A percentile compares a stretch with the other conserved stretches of the same genome.
Conservation (phyloP, 768 basidiomycete species). For the Phaeotremella fagi region DNA sequence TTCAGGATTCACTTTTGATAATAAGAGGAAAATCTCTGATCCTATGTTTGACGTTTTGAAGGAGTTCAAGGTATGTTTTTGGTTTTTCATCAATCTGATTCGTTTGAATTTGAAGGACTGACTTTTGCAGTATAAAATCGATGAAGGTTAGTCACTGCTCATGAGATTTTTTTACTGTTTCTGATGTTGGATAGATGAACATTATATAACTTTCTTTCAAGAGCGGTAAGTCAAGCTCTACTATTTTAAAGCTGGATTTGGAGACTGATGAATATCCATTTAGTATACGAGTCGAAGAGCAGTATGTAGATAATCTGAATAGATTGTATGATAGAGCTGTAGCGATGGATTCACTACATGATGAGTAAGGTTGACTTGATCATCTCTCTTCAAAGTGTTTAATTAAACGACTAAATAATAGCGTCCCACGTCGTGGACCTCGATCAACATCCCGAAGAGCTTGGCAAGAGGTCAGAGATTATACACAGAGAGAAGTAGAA, state of each 20-base stretch:
- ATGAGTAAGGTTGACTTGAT: conserved; percentile 46
- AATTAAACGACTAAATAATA: no score
- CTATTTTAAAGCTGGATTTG: conserved; percentile 7
- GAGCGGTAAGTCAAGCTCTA: conserved; percentile 61
- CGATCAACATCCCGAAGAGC: conserved; percentile 57
- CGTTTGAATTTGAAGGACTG: background rate
- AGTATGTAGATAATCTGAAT: conserved; percentile 69
- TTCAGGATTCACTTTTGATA: background rate
- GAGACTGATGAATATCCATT: conserved; percentile 2
- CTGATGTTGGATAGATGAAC: conserved; percentile 54
- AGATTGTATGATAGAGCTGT: conserved; percentile 69
- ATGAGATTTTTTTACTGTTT: conserved; percentile 47
- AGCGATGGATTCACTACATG: conserved; percentile 68
- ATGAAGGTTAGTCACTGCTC: no score
- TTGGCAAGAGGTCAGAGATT: conserved; percentile 82
- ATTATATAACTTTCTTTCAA: conserved; percentile 76
- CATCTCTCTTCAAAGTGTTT: conserved; percentile 1
- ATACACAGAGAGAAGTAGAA: conserved; percentile 79
- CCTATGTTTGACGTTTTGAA: conserved; percentile 25
- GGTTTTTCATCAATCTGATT: background rate
- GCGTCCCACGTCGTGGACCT: conserved; percentile 55
- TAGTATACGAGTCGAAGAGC: conserved; percentile 78
- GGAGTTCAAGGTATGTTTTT: conserved; percentile 36
- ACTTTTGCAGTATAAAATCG: conserved; percentile 30
- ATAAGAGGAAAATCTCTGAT: conserved; percentile 23